Percentiles rank a stretch among this genome's conserved stretches.
Conservation (phyloP, 106 monocot species). For the Acorus calamus region DNA sequence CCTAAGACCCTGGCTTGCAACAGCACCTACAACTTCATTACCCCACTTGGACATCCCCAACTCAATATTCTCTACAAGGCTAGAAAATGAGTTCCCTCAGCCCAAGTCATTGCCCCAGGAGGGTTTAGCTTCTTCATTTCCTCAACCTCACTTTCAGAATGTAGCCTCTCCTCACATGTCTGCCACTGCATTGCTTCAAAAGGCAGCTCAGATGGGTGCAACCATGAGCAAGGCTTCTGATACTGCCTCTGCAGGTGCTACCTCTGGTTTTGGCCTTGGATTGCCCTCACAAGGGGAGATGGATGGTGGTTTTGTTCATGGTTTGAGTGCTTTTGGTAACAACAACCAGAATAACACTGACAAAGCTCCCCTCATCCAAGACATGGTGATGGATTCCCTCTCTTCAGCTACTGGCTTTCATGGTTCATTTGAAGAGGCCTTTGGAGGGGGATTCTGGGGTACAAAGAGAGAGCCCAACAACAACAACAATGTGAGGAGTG, state of each 20-base stretch:
- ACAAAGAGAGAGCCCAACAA: neutral
- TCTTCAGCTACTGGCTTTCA: conserved; percentile 5
- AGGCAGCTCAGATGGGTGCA: conserved; percentile 64
- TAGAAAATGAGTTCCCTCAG: neutral
- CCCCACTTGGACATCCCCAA: conserved; percentile 14
- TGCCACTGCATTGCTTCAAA: conserved; percentile 55
- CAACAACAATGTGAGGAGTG: no score
- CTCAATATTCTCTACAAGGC: conserved; percentile 6
- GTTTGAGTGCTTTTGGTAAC: neutral
- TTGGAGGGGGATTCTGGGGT: neutral
- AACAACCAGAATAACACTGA: no score
- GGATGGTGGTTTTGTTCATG: neutral
- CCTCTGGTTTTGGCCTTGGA: neutral
- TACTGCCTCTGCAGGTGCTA: no score
- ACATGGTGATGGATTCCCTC: conserved; percentile 4
- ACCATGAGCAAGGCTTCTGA: conserved; percentile 17
- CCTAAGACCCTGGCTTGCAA: conserved; percentile 9
- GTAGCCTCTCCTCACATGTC: conserved; percentile 30
- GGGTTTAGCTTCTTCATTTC: neutral
- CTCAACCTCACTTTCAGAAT: neutral
- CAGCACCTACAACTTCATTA: neutral
- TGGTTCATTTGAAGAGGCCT: neutral
- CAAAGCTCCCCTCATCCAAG: neutral
- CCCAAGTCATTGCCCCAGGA: neutral
- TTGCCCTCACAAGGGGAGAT: neutral